These are phyloP conservation scores for Pseudogymnoascus verrucosus DNA, from an alignment of 2,329 filamentous ascomycete species.

Conservation along the genomic window DNA sequence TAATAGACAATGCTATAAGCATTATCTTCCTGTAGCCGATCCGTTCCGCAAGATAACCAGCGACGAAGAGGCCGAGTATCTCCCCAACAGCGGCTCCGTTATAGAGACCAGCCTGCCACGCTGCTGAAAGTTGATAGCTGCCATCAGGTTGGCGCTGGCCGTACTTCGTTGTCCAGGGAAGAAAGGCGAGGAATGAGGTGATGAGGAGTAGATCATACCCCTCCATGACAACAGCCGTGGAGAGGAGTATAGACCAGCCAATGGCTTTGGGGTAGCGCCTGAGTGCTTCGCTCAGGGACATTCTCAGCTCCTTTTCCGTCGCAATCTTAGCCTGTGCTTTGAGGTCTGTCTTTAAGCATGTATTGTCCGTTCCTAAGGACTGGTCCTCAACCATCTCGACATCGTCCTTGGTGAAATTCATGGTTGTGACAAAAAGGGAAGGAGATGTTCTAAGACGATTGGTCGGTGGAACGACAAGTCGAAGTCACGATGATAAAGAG, in stretches of 20 bases:
- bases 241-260: conserved; percentile 27
- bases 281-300: conserved; percentile 9
- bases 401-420: too few relatives aligned
- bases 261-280: conserved; percentile 10
- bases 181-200: conserved; percentile 29
- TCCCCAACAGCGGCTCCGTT: conserved; percentile 34
- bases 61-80: conserved; percentile 35
- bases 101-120: conserved; percentile 36
- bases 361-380: too few relatives aligned
- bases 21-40: conserved; percentile 38
- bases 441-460: too few relatives aligned
- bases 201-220: conserved; percentile 30
- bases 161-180: conserved; percentile 24
- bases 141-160: conserved; percentile 21
- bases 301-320: not conserved
- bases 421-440: too few relatives aligned
- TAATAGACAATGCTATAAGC: conserved; percentile 34
- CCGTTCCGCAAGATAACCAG: conserved; percentile 34
- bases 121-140: conserved; percentile 29
- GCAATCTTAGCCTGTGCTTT: conserved; percentile 11
- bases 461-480: too few relatives aligned
- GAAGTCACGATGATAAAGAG: too few relatives aligned
- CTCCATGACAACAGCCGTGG: conserved; percentile 31
- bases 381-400: too few relatives aligned
- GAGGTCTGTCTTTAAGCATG: not conserved